A percentile compares a stretch with the other conserved stretches of the same genome.
Conservation (phyloP, 2,329 filamentous ascomycete species). For the Diaporthe helianthi region DNA sequence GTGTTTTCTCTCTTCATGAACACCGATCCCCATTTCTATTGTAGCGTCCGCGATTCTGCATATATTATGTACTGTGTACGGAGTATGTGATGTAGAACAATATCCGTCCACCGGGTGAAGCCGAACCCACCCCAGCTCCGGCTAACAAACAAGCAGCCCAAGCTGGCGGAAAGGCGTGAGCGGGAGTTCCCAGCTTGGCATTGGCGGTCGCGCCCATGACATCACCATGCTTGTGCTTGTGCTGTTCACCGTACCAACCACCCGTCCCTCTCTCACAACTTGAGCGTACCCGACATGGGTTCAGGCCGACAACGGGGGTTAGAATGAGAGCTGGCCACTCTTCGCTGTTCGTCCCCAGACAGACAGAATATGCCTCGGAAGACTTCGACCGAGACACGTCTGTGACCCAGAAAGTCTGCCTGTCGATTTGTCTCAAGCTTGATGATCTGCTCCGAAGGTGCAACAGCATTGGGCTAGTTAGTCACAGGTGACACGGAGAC, state of each 20-base stretch:
- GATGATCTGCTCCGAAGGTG: neutral
- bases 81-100: too few species aligned
- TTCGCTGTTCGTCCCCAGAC: neutral
- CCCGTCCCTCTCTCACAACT: neutral
- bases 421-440: neutral
- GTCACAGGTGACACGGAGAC: neutral
- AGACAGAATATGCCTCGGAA: neutral
- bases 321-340: neutral
- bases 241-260: too few species aligned
- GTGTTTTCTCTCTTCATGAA: too few species aligned
- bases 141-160: neutral
- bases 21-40: too few species aligned
- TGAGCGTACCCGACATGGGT: neutral
- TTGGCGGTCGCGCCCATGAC: slow-evolving; percentile 5
- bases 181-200: slow-evolving; percentile 29
- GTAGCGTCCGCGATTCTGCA: too few species aligned
- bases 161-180: neutral
- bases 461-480: neutral
- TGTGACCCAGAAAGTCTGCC: neutral
- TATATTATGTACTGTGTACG: too few species aligned
- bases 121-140: neutral
- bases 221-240: slow-evolving; percentile 3
- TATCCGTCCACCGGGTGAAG: neutral
- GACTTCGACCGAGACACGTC: neutral
- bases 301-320: neutral